phyloP scores from a whole-genome alignment of 139 green algal species.

The Micractinium conductrix region DNA sequence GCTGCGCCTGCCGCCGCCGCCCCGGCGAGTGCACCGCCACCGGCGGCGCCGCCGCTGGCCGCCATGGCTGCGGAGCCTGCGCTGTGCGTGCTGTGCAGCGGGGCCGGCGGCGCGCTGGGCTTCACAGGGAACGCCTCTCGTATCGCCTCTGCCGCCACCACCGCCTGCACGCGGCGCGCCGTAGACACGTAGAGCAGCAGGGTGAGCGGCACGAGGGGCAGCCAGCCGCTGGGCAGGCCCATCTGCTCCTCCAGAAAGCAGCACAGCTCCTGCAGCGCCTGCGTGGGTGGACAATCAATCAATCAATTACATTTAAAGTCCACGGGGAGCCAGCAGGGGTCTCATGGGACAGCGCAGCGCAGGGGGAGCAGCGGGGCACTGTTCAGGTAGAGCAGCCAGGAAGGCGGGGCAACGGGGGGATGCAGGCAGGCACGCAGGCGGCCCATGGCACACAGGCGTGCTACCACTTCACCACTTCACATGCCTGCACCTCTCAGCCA shows the following conservation, averaged over 20 bases:
- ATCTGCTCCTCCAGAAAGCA: conserved; percentile 53
- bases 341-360: too few relatives aligned
- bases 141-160: conserved; percentile 41
- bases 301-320: too few relatives aligned
- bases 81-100: conserved; percentile 18
- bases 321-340: too few relatives aligned
- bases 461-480: too few relatives aligned
- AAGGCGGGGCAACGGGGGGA: too few relatives aligned
- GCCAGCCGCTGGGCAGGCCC: conserved; percentile 50
- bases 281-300: not conserved
- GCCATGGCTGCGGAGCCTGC: not conserved
- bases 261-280: conserved; percentile 50
- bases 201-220: conserved; percentile 33
- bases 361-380: too few relatives aligned
- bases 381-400: too few relatives aligned
- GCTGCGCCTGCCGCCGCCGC: not conserved
- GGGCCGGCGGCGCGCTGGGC: not conserved
- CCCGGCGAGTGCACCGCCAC: not conserved
- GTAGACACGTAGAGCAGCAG: conserved; percentile 47
- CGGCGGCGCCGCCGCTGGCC: not conserved
- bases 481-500: too few relatives aligned
- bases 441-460: too few relatives aligned
- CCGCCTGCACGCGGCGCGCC: conserved; percentile 40
- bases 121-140: conserved; percentile 14
- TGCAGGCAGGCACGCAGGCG: too few relatives aligned